These are phyloP conservation scores for Aaosphaeria arxii DNA, from an alignment of 2,329 filamentous ascomycete genomes.

Conservation along the genomic window DNA sequence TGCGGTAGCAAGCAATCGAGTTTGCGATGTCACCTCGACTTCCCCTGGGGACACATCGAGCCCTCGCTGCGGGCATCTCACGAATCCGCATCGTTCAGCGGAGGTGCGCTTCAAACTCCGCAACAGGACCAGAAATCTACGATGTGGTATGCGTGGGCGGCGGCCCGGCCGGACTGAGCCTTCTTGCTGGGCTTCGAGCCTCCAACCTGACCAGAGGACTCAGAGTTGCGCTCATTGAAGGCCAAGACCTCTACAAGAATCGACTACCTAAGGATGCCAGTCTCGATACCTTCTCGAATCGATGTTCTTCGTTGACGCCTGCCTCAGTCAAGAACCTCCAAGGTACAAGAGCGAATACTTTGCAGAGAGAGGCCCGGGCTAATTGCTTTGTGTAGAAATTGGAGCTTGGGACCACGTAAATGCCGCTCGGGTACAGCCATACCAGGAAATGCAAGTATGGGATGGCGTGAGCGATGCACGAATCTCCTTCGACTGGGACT, in stretches of 20 bases:
- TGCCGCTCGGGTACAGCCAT: slow-evolving; percentile 72
- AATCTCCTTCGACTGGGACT: slow-evolving; percentile 82
- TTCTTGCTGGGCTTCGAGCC: slow-evolving; percentile 48
- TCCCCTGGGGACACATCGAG: slow-evolving; percentile 13
- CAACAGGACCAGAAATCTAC: slow-evolving; percentile 67
- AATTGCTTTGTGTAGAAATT: slow-evolving; percentile 50
- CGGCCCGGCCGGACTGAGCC: slow-evolving; percentile 81
- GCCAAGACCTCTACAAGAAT: slow-evolving; percentile 73
- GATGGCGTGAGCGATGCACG: slow-evolving; percentile 84
- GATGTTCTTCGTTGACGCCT: slow-evolving; percentile 92
- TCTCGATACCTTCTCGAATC: slow-evolving; percentile 76
- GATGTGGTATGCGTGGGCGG: slow-evolving; percentile 91
- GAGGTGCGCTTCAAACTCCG: slow-evolving; percentile 32
- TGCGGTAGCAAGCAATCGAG: slow-evolving; percentile 5
- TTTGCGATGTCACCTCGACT: slow-evolving; percentile 34
- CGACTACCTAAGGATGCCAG: slow-evolving; percentile 63
- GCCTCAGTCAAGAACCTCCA: slow-evolving; percentile 80
- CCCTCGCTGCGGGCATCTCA: slow-evolving; percentile 4
- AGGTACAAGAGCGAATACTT: slow-evolving; percentile 22
- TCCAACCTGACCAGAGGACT: slow-evolving; percentile 73
- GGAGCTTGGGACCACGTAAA: slow-evolving; percentile 82
- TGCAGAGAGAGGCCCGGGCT: not conserved
- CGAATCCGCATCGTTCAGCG: slow-evolving; percentile 15
- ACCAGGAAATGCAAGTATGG: slow-evolving; percentile 98
- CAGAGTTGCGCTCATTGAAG: slow-evolving; percentile 84